Evolutionary conservation across 2,329 filamentous ascomycete species (phyloP), one percentile per base, ranked within the genome.

Genomic region (Aspergillus spinulosporus): DNA sequence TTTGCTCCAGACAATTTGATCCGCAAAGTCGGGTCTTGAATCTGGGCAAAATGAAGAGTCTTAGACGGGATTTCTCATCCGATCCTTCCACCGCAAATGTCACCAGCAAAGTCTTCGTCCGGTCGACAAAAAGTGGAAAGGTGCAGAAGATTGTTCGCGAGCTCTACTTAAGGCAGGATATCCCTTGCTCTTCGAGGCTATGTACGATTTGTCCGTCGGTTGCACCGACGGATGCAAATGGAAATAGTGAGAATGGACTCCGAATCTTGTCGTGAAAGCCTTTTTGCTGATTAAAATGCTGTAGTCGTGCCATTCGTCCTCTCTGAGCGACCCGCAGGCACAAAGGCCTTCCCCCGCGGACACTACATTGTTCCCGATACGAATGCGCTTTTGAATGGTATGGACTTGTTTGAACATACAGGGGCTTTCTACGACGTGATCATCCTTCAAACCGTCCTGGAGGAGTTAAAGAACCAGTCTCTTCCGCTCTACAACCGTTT

Each of bases 71-170:
- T 77, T 53, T 78, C 71, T 66, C 78, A 49, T 75, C 79, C 12
- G 82, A 84, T 59, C 78, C 79, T 4, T 75, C 78, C 54, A 82
- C 86, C 32, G 80, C 87, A 46, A 96, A 89, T 70, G 88, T 97
- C 62, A 93, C 92, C 34, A 97, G 89, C 83, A 99, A 97, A 78
- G 86, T 95, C 67, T 99, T 95, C 71, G 90, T 99, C 62, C 85
- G 94, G 59, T 97, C 94, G 28, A 96, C 93, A 47, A 92, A 90
- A 76, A 94, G 87, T 74, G 94, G 94, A 75, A 97, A 97, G 79
- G 93, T 97, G 58, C 94, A 97, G 75, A 99, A 99, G 82, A 95
- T 99, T 69, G 94, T 99, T 64, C 87, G 92, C 68, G 94, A 99
- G 79, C 83, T 97, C 61, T 99, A 99, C 76, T 82, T 99, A 59